These are phyloP conservation scores for Cyberlindnera misumaiensis DNA, from an alignment of 805 yeast species.

Conservation along the genomic window DNA sequence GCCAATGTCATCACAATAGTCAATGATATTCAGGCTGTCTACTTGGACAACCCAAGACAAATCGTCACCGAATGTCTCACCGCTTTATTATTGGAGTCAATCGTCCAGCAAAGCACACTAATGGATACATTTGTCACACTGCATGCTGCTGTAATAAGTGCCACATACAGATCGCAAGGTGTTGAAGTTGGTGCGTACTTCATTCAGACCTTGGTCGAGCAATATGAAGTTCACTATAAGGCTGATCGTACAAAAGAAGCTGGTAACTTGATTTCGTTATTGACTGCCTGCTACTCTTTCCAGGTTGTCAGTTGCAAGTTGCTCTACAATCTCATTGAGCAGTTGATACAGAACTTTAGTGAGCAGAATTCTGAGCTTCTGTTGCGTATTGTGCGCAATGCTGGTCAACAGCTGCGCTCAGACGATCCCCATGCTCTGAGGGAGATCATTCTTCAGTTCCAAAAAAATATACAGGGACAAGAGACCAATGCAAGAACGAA, in stretches of 20 bases:
- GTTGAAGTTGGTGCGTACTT: slow-evolving; percentile 85
- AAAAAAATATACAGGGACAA: slow-evolving; percentile 31
- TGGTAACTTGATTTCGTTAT: slow-evolving; percentile 62
- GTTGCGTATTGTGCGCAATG: slow-evolving; percentile 60
- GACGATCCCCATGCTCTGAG: slow-evolving; percentile 87
- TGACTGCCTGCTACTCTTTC: slow-evolving; percentile 72
- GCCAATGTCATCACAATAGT: slow-evolving; percentile 70
- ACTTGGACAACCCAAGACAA: slow-evolving; percentile 64
- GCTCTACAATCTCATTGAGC: slow-evolving; percentile 66
- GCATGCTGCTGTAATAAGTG: slow-evolving; percentile 70
- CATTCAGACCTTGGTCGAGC: slow-evolving; percentile 73
- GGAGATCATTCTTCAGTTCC: slow-evolving; percentile 61
- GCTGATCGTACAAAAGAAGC: slow-evolving; percentile 42
- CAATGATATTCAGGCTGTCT: slow-evolving; percentile 59
- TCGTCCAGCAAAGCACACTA: slow-evolving; percentile 56
- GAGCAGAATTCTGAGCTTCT: slow-evolving; percentile 76
- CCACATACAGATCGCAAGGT: slow-evolving; percentile 75
- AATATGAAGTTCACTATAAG: slow-evolving; percentile 40
- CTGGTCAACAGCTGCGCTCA: slow-evolving; percentile 79
- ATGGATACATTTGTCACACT: slow-evolving; percentile 73
- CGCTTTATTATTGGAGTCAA: slow-evolving; percentile 54
- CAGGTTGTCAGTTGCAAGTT: slow-evolving; percentile 69
- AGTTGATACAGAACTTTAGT: slow-evolving; percentile 45
- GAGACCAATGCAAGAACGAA: slow-evolving; percentile 55
- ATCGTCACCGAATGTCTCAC: slow-evolving; percentile 69